Evolutionary conservation across 345 rosid genomes (phyloP), one percentile per base, ranked within the genome.

Genomic region (Brassica incana): DNA sequence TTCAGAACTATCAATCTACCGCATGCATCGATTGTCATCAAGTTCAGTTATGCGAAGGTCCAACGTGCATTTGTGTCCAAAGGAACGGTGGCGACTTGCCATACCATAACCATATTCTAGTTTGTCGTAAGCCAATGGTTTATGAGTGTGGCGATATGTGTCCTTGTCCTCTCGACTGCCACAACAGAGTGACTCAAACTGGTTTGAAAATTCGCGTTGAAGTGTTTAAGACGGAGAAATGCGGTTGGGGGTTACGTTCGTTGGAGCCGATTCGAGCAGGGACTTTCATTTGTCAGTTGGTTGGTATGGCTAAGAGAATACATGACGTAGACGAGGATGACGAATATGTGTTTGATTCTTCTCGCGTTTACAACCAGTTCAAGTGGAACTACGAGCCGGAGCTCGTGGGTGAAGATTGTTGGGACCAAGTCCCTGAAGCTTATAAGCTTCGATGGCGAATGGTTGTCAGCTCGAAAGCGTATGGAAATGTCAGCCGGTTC

Each of bases 401-500:
- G 12, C 70, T 76, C 2, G 8, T 65, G 30, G 20, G 5, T 36
- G 85, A 75, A 12, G 75, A 33, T 71, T 3, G 30, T 56, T 62
- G 81, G 50, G 71, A 70, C 52, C 82, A 63, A 54, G 77, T 78
- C 40, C 9, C 70, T 6, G 79, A 74, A 74, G 48, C 59, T 62
- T 76, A 29, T 25, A 64, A 81, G 3, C 29, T 92, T 59, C 91
- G 90, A 6, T 84, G 36, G 45, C 87, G 86, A 11, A 62, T 91
- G 23, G 60, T 88, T 69, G 87, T 92, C 30, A 85, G 81, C 71
- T 91, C 95, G 0, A 92, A 80, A 68, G 77, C 77, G 27, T 23
- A 23, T 66, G 99, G 94, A 5, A 94, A 95, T 66, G 88, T 92
- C 7, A 88, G 92, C 23, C 83, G 97, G 40, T 35, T 65, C 27